Evolutionary conservation across 768 basidiomycete genomes (phyloP), one percentile per base, ranked within the genome.

Genomic region (Dendrothele bispora): DNA sequence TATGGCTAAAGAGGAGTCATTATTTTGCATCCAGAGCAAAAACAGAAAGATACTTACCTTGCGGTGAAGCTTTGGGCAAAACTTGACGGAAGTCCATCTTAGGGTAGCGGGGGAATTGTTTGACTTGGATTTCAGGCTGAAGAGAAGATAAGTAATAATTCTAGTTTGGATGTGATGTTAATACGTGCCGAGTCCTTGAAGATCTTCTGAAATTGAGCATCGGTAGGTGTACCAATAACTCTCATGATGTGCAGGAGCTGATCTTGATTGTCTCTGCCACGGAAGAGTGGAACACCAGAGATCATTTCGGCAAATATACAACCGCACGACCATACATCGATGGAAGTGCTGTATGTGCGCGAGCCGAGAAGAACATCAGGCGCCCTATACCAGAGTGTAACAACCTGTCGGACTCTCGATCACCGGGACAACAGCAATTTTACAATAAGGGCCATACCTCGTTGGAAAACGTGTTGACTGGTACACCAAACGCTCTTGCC

Each of bases 231-330:
- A 12, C 97, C 97, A 50, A 98, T 83, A 40, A 98, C 91, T 59
- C 94, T 81, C 86, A 98, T 95, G 62, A 99, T 99, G 59, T 95
- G 93, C 37, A 93, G 76, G n/a, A 99, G 74, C 63, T 99, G 97
- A 65, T 99, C 97, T 55, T 94, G 88, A 60, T 98, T 98, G 65
- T 98, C 97, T 53, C 95, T 76, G 18, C 97, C 97, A 54, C 95
- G 79, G 78, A 99, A 99, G 24, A 99, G 79, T 22, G 97, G 97
- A 5, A 94, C 88, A 2, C 97, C 97, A 17, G 91, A 86, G 50
- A 99, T 98, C 95, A 99, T 98, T 70, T 99, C 97, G 17, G 97
- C 95, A 64, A 99, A 97, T 62, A 99, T 99, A 64, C 97, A 98
- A 8, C 97, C 97, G 48, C 93, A 95, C 12, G 91, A 94, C 97